Evolutionary conservation across 768 basidiomycete genomes (phyloP).

Genomic region (Cyathus striatus): DNA sequence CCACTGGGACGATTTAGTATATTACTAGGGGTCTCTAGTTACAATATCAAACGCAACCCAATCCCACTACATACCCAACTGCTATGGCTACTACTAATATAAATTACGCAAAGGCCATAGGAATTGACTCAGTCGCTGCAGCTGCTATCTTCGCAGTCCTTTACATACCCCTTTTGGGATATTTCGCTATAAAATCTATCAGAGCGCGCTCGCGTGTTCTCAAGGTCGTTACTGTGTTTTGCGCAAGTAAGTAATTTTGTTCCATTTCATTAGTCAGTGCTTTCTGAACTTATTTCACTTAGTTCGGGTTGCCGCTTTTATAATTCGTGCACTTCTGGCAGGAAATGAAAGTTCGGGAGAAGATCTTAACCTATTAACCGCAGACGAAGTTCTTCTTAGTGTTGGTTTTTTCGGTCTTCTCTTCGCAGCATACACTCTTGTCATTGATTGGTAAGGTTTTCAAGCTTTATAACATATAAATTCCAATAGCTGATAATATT

Average conservation of each 20-base stretch:
- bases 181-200: slow-evolving; percentile 24
- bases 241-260: slow-evolving; percentile 23
- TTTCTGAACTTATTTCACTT: not conserved
- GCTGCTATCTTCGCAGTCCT: slow-evolving; percentile 28
- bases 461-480: not conserved
- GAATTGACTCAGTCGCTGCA: slow-evolving; percentile 26
- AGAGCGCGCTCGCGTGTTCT: slow-evolving; percentile 26
- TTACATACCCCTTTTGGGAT: slow-evolving; percentile 23
- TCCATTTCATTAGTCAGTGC: not conserved
- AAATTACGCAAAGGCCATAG: slow-evolving; percentile 27
- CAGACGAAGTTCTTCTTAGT: slow-evolving; percentile 31
- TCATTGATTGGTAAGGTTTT: slow-evolving; percentile 30
- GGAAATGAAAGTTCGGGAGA: slow-evolving; percentile 22
- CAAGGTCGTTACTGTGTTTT: slow-evolving; percentile 29
- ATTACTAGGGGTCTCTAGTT: no score
- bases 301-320: slow-evolving; percentile 38
- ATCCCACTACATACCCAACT: no score
- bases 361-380: slow-evolving; percentile 26
- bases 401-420: slow-evolving; percentile 40
- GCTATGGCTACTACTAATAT: slow-evolving; percentile 6
- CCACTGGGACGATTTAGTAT: no score
- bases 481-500: not conserved
- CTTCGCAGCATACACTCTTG: slow-evolving; percentile 34
- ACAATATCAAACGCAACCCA: no score
- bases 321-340: slow-evolving; percentile 31